phyloP scores from a whole-genome alignment of 441 rosid genomes.

The Rhodomyrtus psidioides region DNA sequence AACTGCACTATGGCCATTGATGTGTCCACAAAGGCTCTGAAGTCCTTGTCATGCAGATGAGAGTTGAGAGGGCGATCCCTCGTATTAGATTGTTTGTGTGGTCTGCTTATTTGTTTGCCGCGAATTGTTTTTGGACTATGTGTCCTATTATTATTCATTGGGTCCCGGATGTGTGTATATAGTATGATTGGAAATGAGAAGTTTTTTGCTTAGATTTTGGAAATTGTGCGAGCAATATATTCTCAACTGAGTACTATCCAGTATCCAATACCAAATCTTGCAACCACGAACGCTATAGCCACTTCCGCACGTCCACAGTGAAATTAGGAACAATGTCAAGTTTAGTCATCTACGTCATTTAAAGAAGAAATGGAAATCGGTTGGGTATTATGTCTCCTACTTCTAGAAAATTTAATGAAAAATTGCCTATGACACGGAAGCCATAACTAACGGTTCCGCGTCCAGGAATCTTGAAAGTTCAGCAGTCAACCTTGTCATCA shows the following conservation, averaged over 20 bases:
- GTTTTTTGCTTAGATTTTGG: not conserved
- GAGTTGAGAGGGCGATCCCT: not conserved
- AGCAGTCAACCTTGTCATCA: not conserved
- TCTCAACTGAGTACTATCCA: not conserved
- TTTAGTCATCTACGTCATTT: too few species aligned
- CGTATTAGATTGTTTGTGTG: not conserved
- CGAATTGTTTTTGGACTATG: not conserved
- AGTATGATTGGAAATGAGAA: not conserved
- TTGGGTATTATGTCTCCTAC: not conserved
- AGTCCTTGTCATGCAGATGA: not conserved
- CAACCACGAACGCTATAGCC: not conserved
- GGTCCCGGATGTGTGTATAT: not conserved
- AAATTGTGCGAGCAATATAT: not conserved
- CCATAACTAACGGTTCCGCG: not conserved
- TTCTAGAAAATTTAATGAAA: not conserved
- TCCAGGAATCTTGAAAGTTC: not conserved
- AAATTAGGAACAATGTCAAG: not conserved
- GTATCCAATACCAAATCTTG: not conserved
- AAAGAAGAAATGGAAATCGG: not conserved
- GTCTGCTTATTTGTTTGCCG: not conserved
- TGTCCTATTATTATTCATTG: not conserved
- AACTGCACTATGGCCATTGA: not conserved
- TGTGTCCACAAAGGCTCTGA: not conserved
- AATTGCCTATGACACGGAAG: not conserved
- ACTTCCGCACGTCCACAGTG: not conserved